Conservation (phyloP, 2,329 filamentous ascomycete genomes). For the Ophiostoma pallidulum region DNA sequence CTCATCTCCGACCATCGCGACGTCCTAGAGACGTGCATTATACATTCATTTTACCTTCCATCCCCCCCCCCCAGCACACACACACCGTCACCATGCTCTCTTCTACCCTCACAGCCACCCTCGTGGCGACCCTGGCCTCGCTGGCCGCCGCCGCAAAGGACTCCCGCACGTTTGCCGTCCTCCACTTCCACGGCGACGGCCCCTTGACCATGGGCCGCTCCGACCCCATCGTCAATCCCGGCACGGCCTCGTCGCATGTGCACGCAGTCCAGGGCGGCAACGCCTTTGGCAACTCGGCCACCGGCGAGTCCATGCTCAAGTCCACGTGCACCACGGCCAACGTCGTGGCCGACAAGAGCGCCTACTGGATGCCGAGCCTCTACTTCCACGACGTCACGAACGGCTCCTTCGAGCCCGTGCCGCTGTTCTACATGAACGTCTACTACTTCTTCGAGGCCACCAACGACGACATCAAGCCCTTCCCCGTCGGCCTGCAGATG, state of each 20-base stretch:
- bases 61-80: too few species aligned
- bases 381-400: slow-evolving; percentile 58
- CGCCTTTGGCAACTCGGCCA: slow-evolving; percentile 54
- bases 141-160: slow-evolving; percentile 32
- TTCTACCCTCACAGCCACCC: slow-evolving; percentile 4
- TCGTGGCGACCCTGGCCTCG: slow-evolving; percentile 23
- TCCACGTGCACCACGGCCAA: slow-evolving; percentile 64
- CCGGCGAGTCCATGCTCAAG: slow-evolving; percentile 46
- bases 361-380: slow-evolving; percentile 68
- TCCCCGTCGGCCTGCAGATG: slow-evolving; percentile 64
- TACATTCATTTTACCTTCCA: background rate
- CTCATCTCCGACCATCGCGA: background rate
- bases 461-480: slow-evolving; percentile 57
- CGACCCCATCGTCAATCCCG: slow-evolving; percentile 61
- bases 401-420: slow-evolving; percentile 54
- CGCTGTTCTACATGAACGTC: slow-evolving; percentile 61
- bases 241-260: slow-evolving; percentile 49
- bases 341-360: slow-evolving; percentile 58
- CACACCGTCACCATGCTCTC: slow-evolving; percentile 4
- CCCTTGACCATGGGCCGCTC: slow-evolving; percentile 50
- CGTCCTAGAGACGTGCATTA: background rate
- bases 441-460: slow-evolving; percentile 67
- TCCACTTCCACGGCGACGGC: slow-evolving; percentile 58
- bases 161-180: slow-evolving; percentile 52
- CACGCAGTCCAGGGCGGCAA: slow-evolving; percentile 65